These are phyloP conservation scores for Geranium brycei DNA, from an alignment of 345 rosid genomes.

Conservation along the genomic window DNA sequence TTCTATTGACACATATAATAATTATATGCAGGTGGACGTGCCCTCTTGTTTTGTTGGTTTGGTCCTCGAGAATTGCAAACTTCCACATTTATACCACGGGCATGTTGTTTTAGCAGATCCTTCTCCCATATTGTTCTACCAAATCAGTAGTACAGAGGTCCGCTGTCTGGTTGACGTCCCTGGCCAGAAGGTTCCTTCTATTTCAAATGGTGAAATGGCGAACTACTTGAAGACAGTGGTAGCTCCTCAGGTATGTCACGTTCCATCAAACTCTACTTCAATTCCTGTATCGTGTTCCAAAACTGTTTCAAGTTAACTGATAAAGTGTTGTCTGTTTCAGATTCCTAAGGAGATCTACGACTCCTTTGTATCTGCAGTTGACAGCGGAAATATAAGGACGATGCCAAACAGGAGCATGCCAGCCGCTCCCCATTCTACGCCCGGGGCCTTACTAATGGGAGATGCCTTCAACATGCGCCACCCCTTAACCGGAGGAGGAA, in stretches of 20 bases:
- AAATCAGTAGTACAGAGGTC: slow-evolving; percentile 13
- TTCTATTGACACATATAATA: not conserved
- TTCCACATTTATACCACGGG: slow-evolving; percentile 10
- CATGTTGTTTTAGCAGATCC: slow-evolving; percentile 14
- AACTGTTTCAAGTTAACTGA: no score
- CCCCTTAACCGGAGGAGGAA: slow-evolving; percentile 19
- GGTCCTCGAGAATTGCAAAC: slow-evolving; percentile 14
- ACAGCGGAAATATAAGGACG: slow-evolving; percentile 12
- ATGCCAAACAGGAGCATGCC: slow-evolving; percentile 19
- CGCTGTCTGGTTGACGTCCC: slow-evolving; percentile 17
- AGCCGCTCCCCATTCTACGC: slow-evolving; percentile 10
- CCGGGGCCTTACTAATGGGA: slow-evolving; percentile 12
- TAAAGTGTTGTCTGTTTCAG: not conserved
- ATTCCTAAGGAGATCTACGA: slow-evolving; percentile 9
- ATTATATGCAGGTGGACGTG: slow-evolving; percentile 11
- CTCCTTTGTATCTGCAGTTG: slow-evolving; percentile 10
- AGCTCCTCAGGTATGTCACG: slow-evolving; percentile 9
- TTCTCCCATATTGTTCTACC: slow-evolving; percentile 16
- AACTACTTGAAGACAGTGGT: slow-evolving; percentile 9
- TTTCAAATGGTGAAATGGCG: slow-evolving; percentile 15
- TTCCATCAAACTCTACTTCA: not conserved
- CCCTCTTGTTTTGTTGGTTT: slow-evolving; percentile 17
- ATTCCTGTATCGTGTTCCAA: no score
- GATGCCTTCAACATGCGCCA: slow-evolving; percentile 18
- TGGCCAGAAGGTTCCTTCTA: slow-evolving; percentile 12